Evolutionary conservation across 352 stramenopile species (phyloP).

Genomic region (Globisporangium cystogenes): DNA sequence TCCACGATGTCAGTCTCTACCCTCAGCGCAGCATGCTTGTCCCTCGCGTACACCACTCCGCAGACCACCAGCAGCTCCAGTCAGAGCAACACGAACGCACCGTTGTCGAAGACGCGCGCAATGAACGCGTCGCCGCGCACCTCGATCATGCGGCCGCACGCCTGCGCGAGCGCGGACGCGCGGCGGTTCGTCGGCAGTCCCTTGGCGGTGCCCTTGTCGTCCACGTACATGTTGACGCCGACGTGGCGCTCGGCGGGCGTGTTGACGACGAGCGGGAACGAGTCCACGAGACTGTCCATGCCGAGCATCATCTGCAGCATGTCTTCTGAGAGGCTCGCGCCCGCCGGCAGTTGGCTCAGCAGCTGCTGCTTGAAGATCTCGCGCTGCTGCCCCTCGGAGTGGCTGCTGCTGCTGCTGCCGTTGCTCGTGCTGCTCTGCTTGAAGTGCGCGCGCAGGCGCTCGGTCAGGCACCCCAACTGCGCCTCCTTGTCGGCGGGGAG

Average conservation of each 20-base stretch:
- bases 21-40: background rate
- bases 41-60: background rate
- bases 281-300: slow-evolving; percentile 87
- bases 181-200: slow-evolving; percentile 69
- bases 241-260: slow-evolving; percentile 59
- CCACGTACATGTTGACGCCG: slow-evolving; percentile 87
- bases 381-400: slow-evolving; percentile 41
- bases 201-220: slow-evolving; percentile 88
- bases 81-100: slow-evolving; percentile 21
- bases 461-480: slow-evolving; percentile 79
- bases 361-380: slow-evolving; percentile 83
- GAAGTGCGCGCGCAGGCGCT: slow-evolving; percentile 74
- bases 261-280: slow-evolving; percentile 84
- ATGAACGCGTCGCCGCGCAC: slow-evolving; percentile 87
- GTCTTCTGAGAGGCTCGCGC: slow-evolving; percentile 50
- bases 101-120: slow-evolving; percentile 84
- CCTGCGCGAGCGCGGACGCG: slow-evolving; percentile 74
- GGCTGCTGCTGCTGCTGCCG: slow-evolving; percentile 18
- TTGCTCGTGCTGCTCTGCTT: slow-evolving; percentile 33
- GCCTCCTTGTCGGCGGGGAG: slow-evolving; percentile 72
- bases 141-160: slow-evolving; percentile 78
- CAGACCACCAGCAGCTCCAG: background rate
- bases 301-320: slow-evolving; percentile 86
- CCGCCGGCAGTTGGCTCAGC: slow-evolving; percentile 61
- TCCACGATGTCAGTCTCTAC: background rate